A percentile compares a stretch with the other conserved stretches of the same genome.
These are phyloP conservation scores for Naegleria lovaniensis DNA, from an alignment of 208 protist species.

Conservation along the genomic window DNA sequence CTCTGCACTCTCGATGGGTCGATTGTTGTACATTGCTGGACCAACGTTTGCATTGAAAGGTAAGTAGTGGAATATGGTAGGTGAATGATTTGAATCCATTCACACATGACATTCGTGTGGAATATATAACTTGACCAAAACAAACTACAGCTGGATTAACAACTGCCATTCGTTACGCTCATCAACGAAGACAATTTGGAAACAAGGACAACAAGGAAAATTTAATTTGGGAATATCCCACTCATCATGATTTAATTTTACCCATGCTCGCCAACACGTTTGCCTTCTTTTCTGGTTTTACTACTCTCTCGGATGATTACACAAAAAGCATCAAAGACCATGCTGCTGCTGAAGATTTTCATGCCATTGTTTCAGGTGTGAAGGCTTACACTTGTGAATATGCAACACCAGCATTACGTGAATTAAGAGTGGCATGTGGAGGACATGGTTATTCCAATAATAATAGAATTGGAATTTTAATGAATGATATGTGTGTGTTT, in stretches of 20 bases:
- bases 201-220: slow-evolving; percentile 24
- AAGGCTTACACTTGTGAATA: background rate
- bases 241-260: slow-evolving; percentile 43
- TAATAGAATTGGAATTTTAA: slow-evolving; percentile 8
- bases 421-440: slow-evolving; percentile 37
- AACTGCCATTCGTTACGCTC: slow-evolving; percentile 39
- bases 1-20: slow-evolving; percentile 29
- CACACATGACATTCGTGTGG: too few species aligned
- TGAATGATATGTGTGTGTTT: background rate
- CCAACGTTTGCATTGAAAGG: background rate
- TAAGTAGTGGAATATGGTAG: too few species aligned
- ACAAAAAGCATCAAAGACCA: background rate
- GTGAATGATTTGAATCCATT: too few species aligned
- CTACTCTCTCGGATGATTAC: background rate
- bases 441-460: slow-evolving; percentile 40
- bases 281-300: background rate
- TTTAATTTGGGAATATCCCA: slow-evolving; percentile 44
- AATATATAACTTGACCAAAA: too few species aligned
- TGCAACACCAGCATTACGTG: background rate
- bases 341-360: background rate
- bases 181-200: slow-evolving; percentile 40
- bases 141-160: background rate
- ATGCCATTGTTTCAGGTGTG: background rate
- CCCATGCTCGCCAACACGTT: slow-evolving; percentile 35
- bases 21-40: slow-evolving; percentile 24